A percentile compares a stretch with the other conserved stretches of the same genome.
Evolutionary conservation across 108 stramenopile species (phyloP).

Genomic region (Tribonema minus): DNA sequence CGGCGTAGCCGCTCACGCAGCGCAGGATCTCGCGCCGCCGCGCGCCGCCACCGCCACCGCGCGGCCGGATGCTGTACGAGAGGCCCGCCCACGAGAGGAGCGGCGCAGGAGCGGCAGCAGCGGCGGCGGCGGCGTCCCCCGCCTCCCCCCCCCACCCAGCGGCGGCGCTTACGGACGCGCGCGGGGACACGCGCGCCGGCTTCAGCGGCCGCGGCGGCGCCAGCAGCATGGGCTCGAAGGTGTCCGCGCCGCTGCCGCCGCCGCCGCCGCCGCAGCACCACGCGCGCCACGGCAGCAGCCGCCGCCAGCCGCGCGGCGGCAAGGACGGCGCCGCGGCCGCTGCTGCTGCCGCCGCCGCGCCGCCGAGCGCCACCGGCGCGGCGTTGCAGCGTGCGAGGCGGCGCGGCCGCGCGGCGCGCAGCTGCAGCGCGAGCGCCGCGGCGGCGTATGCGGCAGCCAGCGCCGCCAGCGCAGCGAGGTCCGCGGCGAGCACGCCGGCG

Average conservation of each 20-base stretch:
- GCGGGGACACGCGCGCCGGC: not conserved
- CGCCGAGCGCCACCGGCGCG: not conserved
- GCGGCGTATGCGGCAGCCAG: not conserved
- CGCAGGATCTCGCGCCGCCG: conserved; percentile 3
- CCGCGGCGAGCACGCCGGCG: not conserved
- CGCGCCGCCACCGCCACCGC: not conserved
- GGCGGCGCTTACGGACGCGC: not conserved
- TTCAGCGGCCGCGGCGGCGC: not conserved
- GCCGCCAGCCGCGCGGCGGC: not conserved
- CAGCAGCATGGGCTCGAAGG: not conserved
- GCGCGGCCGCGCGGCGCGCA: not conserved
- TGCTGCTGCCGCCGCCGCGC: not conserved
- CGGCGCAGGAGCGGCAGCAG: not conserved
- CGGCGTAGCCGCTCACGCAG: conserved; percentile 17
- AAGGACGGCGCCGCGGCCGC: not conserved
- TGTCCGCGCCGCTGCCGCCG: not conserved
- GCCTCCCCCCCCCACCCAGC: not conserved
- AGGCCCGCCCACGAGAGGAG: not conserved
- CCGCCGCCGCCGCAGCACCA: not conserved
- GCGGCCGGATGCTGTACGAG: not conserved
- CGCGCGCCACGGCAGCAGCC: not conserved
- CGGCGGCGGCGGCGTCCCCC: not conserved
- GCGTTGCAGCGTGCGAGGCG: not conserved
- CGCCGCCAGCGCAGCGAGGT: not conserved
- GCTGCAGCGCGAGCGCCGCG: not conserved